Evolutionary conservation across 495 filamentous ascomycete genomes (phyloP).

Genomic region (Talaromyces proteolyticus): DNA sequence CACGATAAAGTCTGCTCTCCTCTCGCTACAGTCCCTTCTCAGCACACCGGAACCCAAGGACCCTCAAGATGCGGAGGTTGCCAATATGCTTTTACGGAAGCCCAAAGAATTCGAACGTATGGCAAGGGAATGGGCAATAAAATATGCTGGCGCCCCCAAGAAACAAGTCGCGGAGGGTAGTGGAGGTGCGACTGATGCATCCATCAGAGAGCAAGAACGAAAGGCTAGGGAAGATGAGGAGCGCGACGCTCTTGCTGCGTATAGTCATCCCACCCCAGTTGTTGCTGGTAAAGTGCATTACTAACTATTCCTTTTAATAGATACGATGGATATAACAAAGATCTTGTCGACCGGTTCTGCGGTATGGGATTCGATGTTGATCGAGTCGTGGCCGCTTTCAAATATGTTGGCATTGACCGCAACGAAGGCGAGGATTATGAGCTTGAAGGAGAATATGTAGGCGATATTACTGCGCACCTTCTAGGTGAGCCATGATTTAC

Average conservation of each 20-base stretch:
- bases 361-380: constrained; percentile 94
- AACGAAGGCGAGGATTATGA: constrained; percentile 75
- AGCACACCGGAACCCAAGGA: constrained; percentile 93
- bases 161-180: constrained; percentile 40
- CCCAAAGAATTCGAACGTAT: constrained; percentile 75
- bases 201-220: constrained; percentile 44
- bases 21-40: constrained; percentile 89
- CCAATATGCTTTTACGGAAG: constrained; percentile 76
- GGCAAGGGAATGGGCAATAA: constrained; percentile 85
- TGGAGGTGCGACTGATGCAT: constrained; percentile 42
- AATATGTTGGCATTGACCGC: constrained; percentile 72
- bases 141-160: constrained; percentile 74
- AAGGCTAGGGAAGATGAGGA: constrained; percentile 28
- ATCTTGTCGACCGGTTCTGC: constrained; percentile 81
- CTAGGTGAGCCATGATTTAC: constrained; percentile 61
- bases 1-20: constrained; percentile 90
- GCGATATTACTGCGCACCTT: constrained; percentile 79
- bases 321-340: constrained; percentile 85
- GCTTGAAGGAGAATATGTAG: constrained; percentile 80
- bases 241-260: constrained; percentile 43
- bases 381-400: constrained; percentile 78
- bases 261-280: constrained; percentile 13
- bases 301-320: constrained; percentile 33
- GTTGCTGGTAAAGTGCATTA: not conserved
- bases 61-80: constrained; percentile 94